Evolutionary conservation across 2,329 filamentous ascomycete genomes (phyloP).

Genomic region (Biscogniauxia marginata): DNA sequence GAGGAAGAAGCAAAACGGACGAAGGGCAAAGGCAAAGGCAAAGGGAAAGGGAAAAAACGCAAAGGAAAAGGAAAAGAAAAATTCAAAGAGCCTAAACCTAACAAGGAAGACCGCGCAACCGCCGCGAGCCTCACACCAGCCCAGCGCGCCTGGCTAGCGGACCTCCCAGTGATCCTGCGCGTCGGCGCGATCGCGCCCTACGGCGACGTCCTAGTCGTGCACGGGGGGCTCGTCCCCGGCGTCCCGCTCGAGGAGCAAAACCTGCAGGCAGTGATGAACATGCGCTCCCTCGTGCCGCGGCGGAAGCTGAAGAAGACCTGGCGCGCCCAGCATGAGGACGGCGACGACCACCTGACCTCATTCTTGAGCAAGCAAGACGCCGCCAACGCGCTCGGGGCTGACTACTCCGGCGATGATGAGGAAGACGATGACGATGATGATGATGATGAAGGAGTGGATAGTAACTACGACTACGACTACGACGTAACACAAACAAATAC

Average conservation of each 20-base stretch:
- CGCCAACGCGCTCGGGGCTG: too few relatives aligned
- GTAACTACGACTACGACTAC: background rate
- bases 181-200: slow-evolving; percentile 58
- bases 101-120: slow-evolving; percentile 49
- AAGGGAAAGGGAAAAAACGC: slow-evolving; percentile 10
- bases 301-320: slow-evolving; percentile 6
- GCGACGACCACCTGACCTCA: too few relatives aligned
- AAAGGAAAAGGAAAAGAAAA: slow-evolving; percentile 9
- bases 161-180: slow-evolving; percentile 75
- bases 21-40: slow-evolving; percentile 14
- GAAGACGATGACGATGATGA: background rate
- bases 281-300: slow-evolving; percentile 68
- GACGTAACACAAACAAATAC: background rate
- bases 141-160: slow-evolving; percentile 67
- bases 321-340: too few relatives aligned
- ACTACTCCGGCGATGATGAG: background rate
- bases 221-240: slow-evolving; percentile 81
- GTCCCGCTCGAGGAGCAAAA: slow-evolving; percentile 69
- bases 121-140: slow-evolving; percentile 51
- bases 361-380: too few relatives aligned
- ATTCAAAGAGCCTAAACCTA: slow-evolving; percentile 32
- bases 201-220: slow-evolving; percentile 72
- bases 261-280: slow-evolving; percentile 84
- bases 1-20: slow-evolving; percentile 47
- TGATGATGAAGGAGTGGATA: background rate